Evolutionary conservation across 75 land plant genomes (phyloP), one percentile per base, ranked within the genome.

Genomic region (Adiantum capillusveneris): DNA sequence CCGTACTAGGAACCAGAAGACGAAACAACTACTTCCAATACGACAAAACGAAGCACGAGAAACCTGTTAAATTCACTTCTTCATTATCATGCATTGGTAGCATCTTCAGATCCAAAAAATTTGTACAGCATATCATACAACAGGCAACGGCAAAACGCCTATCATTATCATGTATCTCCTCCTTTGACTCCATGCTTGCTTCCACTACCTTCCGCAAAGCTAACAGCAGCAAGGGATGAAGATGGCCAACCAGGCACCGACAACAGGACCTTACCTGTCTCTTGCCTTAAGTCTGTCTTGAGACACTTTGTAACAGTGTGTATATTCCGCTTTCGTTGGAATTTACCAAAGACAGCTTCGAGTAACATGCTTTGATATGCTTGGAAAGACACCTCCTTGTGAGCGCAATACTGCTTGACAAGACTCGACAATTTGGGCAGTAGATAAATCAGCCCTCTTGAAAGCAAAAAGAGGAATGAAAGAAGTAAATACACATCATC

Each of bases 401-500:
- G 49, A 6, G 6, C 5, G 70, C 78, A 75, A 25, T 68, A 56
- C 13, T 65, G 51, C 58, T 46, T 70, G 1, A 78, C 25, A 18
- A 29, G 58, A 29, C 45, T 55, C 31, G 56, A 16, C 0, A 78
- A 29, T 34, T 42, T 30, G 14, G 81, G 84, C 43, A 68, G 67
- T 20, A 81, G 42, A 61, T 41, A 65, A 6, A 75, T 17, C 11
- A 75, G 14, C 0, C 56, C 31, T 31, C 71, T 71, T 11, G 66
- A 53, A 28, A 52, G 21, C 20, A 84, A 31, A 34, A 84, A 84
- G 13, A 75, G 36, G 36, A 81, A 0, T 16, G 76, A 31, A 52
- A 81, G 60, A 36, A 43, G 59, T 17, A 84, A 31, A 53, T 75
- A 81, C 0, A 78, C 73, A 63, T 84, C 88, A 31, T 57, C 58